These are phyloP conservation scores for Russula lepida DNA, from an alignment of 768 basidiomycete species.

Conservation along the genomic window DNA sequence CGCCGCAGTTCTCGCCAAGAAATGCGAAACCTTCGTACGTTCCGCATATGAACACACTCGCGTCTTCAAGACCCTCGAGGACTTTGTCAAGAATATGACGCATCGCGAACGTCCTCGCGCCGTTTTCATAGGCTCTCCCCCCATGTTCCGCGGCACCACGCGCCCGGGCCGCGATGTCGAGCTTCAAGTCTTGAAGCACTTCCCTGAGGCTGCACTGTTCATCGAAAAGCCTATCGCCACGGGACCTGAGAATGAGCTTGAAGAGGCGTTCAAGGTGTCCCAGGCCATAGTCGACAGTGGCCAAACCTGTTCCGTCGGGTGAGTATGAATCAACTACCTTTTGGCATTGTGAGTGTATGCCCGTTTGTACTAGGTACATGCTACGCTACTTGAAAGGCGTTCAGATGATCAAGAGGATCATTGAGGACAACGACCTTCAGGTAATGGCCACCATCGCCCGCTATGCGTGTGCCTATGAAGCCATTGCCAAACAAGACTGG, in stretches of 20 bases:
- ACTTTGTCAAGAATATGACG: conserved; percentile 66
- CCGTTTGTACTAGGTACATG: conserved; percentile 61
- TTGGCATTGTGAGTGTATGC: not conserved
- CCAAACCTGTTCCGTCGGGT: conserved; percentile 87
- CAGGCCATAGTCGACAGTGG: conserved; percentile 59
- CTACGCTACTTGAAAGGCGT: conserved; percentile 88
- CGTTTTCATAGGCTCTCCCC: conserved; percentile 85
- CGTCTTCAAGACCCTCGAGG: conserved; percentile 76
- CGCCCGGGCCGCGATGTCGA: conserved; percentile 78
- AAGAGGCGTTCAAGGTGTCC: conserved; percentile 62
- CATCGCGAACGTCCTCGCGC: conserved; percentile 65
- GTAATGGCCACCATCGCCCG: conserved; percentile 96
- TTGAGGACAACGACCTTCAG: conserved; percentile 85
- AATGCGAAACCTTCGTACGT: conserved; percentile 87
- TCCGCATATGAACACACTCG: conserved; percentile 88
- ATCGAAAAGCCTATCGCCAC: conserved; percentile 91
- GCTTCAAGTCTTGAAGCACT: conserved; percentile 73
- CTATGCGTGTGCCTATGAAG: conserved; percentile 83
- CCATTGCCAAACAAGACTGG: conserved; percentile 79
- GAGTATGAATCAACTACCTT: conserved; percentile 23
- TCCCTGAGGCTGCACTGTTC: conserved; percentile 86
- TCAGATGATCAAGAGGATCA: conserved; percentile 94
- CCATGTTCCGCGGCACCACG: conserved; percentile 81
- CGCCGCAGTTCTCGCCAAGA: conserved; percentile 70
- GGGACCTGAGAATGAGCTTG: conserved; percentile 59